Base-by-base conservation (phyloP, 202 grass and related monocot genomes). In the Zizania palustris region DNA sequence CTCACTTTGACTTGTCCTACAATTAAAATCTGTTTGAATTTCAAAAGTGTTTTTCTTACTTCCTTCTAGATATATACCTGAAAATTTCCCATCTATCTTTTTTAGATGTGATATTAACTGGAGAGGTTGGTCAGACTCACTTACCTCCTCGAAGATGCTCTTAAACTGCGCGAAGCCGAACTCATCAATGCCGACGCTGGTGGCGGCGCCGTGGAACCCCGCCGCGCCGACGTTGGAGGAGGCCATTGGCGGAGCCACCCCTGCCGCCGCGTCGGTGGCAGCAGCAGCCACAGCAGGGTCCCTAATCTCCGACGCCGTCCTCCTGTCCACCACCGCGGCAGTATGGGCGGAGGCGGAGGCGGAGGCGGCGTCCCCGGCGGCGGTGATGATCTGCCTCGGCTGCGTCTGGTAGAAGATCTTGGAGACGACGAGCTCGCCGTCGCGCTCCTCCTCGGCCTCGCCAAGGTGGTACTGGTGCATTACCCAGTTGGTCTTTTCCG, bases 381-480 rank as follows among this genome's bases (percentile, higher is more conserved):
- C n/a, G n/a, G n/a, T n/a, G 19, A 58, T 64, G 35, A 85, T 89
- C 83, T 97, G 95, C 80, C 95, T 86, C 9, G 91, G 91, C 68
- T 97, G 95, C 21, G 95, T 97, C 81, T 97, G 95, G 73, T 88
- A 97, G 82, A 97, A 97, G 37, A 97, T 90, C 89, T 97, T 97
- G 63, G 91, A 97, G 36, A 97, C 87, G 45, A 94, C 95, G 65
- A 97, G 80, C 86, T 94, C 89, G 18, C 95, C 95, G 9, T 97
- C 95, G 33, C 84, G 93, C 84, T 97, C 95, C 67, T 94, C 95
- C 62, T 90, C 80, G 0, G 73, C 60, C 45, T 85, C 86, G 19
- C 91, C 91, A 0, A 98, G 80, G 69, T 98, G 95, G 80, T 98
- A 98, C 81, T 98, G 95, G 85, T 98, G 95, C 95, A 98, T 98